A percentile compares a stretch with the other conserved stretches of the same genome.
These are phyloP conservation scores for Chlorencoelia australis DNA, from an alignment of 2,329 filamentous ascomycete genomes.

Conservation along the genomic window DNA sequence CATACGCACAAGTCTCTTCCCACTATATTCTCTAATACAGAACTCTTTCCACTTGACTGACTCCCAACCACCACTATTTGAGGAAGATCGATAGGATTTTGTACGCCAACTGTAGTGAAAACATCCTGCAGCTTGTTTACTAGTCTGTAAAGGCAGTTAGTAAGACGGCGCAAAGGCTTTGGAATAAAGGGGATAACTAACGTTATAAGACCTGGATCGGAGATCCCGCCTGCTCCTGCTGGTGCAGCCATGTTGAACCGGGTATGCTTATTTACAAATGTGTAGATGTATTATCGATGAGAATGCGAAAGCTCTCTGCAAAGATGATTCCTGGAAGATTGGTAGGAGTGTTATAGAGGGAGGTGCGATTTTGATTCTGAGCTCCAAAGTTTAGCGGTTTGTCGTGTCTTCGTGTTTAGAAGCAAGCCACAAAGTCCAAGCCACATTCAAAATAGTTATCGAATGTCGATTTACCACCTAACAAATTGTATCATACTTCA, in stretches of 20 bases:
- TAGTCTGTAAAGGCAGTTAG: constrained; percentile 42
- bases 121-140: constrained; percentile 99
- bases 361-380: no score
- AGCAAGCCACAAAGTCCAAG: no score
- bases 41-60: constrained; percentile 99
- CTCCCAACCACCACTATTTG: constrained; percentile 98
- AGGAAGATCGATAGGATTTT: constrained; percentile 97
- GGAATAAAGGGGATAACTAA: constrained; percentile 29
- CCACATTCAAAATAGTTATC: no score
- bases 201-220: constrained; percentile 58
- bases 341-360: no score
- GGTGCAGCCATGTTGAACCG: constrained; percentile 18
- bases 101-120: constrained; percentile 94
- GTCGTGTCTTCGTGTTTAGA: no score
- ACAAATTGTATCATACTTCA: no score
- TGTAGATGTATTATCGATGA: no score
- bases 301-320: no score
- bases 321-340: no score
- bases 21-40: constrained; percentile 96
- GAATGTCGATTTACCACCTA: no score
- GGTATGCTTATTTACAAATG: constrained; percentile 1
- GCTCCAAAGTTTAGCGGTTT: no score
- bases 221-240: constrained; percentile 44
- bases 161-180: constrained; percentile 17
- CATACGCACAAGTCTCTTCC: constrained; percentile 88